Conservation (phyloP, 2,329 filamentous ascomycete genomes). For the Fusarium foetens region DNA sequence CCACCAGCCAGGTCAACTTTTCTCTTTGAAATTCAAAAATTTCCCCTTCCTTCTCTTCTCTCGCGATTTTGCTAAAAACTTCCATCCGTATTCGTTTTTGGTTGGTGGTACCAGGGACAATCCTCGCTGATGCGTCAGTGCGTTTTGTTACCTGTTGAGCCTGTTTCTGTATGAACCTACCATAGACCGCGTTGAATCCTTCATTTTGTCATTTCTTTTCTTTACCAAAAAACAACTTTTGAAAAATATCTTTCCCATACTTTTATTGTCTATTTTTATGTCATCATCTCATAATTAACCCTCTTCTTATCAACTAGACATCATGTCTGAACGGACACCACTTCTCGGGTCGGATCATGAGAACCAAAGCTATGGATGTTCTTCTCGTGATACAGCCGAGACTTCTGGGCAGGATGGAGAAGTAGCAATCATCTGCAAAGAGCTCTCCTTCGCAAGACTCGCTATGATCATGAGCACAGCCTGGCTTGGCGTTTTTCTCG, state of each 20-base stretch:
- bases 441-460: neutral
- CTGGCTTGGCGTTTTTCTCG: slow-evolving; percentile 54
- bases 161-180: neutral
- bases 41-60: neutral
- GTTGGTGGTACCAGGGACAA: neutral
- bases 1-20: neutral
- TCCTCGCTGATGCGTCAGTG: neutral
- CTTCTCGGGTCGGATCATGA: neutral
- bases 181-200: neutral
- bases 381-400: rapidly evolving
- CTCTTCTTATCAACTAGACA: neutral
- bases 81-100: neutral
- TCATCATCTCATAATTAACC: rapidly evolving
- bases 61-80: neutral
- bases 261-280: neutral
- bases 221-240: neutral
- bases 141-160: neutral
- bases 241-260: neutral
- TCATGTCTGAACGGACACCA: neutral
- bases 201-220: too few relatives aligned
- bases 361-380: neutral
- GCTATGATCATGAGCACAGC: neutral
- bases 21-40: neutral
- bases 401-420: neutral
- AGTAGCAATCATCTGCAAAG: neutral